These are phyloP conservation scores for Xylariaceae sp. DNA, from an alignment of 2,329 filamentous ascomycete genomes.

Conservation along the genomic window DNA sequence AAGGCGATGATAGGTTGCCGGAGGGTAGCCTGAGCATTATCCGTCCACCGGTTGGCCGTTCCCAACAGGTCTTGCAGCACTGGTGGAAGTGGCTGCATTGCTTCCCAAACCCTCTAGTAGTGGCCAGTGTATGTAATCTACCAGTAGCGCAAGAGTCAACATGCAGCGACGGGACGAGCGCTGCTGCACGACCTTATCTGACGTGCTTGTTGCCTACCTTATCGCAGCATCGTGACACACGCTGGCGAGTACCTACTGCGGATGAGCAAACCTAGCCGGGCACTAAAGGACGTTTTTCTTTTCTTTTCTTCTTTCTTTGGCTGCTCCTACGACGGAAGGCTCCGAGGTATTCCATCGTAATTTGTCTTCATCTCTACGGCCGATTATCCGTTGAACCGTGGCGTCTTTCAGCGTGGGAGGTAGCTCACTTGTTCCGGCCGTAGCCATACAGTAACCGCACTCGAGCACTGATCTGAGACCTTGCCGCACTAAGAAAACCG, in stretches of 20 bases:
- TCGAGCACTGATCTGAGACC: not conserved
- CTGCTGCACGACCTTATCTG: constrained; percentile 11
- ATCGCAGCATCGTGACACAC: constrained; percentile 13
- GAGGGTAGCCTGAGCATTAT: constrained; percentile 20
- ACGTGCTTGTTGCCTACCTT: not conserved
- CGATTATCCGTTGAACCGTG: constrained; percentile 8
- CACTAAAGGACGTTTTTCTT: not conserved
- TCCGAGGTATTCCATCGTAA: too few species aligned
- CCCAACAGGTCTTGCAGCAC: constrained; percentile 9
- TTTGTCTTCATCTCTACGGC: constrained; percentile 15
- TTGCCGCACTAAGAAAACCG: constrained; percentile 1
- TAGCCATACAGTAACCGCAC: constrained; percentile 3
- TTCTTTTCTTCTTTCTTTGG: not conserved
- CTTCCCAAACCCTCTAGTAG: constrained; percentile 1
- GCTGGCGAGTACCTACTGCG: not conserved
- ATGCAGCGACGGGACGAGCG: not conserved
- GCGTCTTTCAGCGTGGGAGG: constrained; percentile 1
- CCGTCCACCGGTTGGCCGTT: constrained; percentile 15
- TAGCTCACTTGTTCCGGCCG: not conserved
- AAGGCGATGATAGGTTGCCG: constrained; percentile 20
- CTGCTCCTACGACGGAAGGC: constrained; percentile 2
- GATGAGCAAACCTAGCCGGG: not conserved
- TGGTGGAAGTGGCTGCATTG: constrained; percentile 17
- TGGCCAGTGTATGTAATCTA: not conserved
- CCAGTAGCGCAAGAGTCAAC: too few species aligned